Evolutionary conservation across 2,329 filamentous ascomycete species (phyloP).

Genomic region (Diplocarpon rosae): DNA sequence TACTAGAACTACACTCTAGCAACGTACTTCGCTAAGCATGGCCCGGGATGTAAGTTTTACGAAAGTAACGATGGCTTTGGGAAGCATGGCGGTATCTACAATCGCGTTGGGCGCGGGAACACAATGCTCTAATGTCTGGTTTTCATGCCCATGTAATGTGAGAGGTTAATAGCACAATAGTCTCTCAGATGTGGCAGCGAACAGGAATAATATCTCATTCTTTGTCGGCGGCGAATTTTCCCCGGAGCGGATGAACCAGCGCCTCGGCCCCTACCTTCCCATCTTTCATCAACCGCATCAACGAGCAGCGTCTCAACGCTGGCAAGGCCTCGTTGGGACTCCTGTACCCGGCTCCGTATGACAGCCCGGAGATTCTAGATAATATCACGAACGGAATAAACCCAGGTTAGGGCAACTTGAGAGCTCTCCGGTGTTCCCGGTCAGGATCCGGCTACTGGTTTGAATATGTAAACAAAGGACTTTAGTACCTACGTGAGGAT

Average conservation of each 20-base stretch:
- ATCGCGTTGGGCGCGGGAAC: slow-evolving; percentile 8
- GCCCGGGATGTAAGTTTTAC: slow-evolving; percentile 6
- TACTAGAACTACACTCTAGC: slow-evolving; percentile 34
- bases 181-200: slow-evolving; percentile 39
- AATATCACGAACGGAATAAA: slow-evolving; percentile 30
- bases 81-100: slow-evolving; percentile 11
- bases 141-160: background rate
- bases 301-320: slow-evolving; percentile 44
- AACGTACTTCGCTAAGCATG: slow-evolving; percentile 16
- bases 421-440: slow-evolving; percentile 25
- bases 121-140: background rate
- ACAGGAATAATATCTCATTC: slow-evolving; percentile 44
- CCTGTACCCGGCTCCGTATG: slow-evolving; percentile 33
- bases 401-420: slow-evolving; percentile 29
- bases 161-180: slow-evolving; percentile 11
- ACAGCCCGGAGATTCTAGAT: slow-evolving; percentile 21
- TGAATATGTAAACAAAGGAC: slow-evolving; percentile 19
- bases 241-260: slow-evolving; percentile 36
- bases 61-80: slow-evolving; percentile 28
- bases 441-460: slow-evolving; percentile 31
- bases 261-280: slow-evolving; percentile 46
- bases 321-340: slow-evolving; percentile 35
- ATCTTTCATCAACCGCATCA: slow-evolving; percentile 48
- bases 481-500: slow-evolving; percentile 3
- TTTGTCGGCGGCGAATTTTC: slow-evolving; percentile 26